A percentile compares a stretch with the other conserved stretches of the same genome.
Evolutionary conservation across 208 protist genomes (phyloP).

Genomic region (Kentomonas sorsogonicus): DNA sequence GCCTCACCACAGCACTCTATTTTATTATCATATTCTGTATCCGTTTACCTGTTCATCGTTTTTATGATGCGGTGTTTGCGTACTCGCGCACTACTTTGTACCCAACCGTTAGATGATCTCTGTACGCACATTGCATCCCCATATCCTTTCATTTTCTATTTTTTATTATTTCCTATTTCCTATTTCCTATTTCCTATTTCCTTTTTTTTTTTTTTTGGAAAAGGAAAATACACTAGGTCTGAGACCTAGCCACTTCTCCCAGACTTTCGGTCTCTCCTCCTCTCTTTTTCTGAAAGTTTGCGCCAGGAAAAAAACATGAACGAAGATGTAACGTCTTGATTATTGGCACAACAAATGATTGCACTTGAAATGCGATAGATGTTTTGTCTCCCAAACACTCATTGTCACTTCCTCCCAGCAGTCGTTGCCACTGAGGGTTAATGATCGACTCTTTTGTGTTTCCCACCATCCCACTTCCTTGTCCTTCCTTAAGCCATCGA

Average conservation of each 20-base stretch:
- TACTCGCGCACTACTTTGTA: neutral
- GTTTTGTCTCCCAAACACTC: too few species aligned
- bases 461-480: neutral
- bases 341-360: too few species aligned
- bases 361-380: too few species aligned
- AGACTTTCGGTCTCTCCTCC: neutral
- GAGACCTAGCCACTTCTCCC: too few species aligned
- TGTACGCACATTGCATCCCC: too few species aligned
- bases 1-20: neutral
- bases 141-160: neutral
- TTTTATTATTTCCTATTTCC: conserved; percentile 6
- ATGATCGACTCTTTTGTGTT: conserved; percentile 6
- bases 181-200: neutral
- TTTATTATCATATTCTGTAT: neutral
- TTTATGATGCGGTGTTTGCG: neutral
- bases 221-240: too few species aligned
- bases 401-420: too few species aligned
- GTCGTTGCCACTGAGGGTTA: too few species aligned
- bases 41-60: neutral
- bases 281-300: conserved; percentile 5
- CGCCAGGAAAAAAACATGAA: too few species aligned
- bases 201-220: conserved; percentile 3
- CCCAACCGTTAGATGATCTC: neutral
- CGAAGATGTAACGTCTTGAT: too few species aligned
- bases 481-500: too few species aligned